A percentile compares a stretch with the other conserved stretches of the same genome.
Evolutionary conservation across 1,139 yeast species (phyloP).

Genomic region (Protomyces macrosporus): DNA sequence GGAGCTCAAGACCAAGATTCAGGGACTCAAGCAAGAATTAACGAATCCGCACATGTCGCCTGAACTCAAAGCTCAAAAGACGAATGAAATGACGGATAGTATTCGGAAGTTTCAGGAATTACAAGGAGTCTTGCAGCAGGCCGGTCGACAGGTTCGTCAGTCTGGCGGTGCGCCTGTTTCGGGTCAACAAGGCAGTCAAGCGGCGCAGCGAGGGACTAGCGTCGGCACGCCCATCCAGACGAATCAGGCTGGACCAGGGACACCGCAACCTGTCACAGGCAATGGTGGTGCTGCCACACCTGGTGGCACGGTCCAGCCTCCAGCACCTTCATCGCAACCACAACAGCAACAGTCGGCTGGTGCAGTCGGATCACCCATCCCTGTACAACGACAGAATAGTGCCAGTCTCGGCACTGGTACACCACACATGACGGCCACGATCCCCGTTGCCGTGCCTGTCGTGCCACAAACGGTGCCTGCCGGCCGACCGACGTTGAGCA

Average conservation of each 20-base stretch:
- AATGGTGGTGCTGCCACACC: constrained; percentile 21
- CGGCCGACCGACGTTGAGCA: constrained; percentile 26
- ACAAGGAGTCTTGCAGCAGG: constrained; percentile 12
- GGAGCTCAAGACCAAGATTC: constrained; percentile 21
- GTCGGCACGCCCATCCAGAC: neutral
- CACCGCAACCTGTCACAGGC: neutral
- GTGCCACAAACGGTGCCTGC: constrained; percentile 29
- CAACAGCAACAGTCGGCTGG: constrained; percentile 45
- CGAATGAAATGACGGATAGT: constrained; percentile 28
- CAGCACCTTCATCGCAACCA: constrained; percentile 56
- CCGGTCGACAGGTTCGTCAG: constrained; percentile 19
- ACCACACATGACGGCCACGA: neutral
- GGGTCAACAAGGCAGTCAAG: neutral
- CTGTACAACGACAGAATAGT: constrained; percentile 23
- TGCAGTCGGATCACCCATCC: neutral
- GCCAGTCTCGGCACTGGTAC: constrained; percentile 21
- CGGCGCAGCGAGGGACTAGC: neutral
- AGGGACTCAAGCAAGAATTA: constrained; percentile 14
- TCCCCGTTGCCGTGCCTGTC: constrained; percentile 22
- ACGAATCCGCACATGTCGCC: constrained; percentile 12
- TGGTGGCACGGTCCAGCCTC: constrained; percentile 34
- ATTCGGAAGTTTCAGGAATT: constrained; percentile 24
- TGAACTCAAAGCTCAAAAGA: constrained; percentile 23
- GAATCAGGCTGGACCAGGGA: neutral
- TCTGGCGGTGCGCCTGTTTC: neutral